These are phyloP conservation scores for Secale cereale DNA, from an alignment of 176 grass and related monocot genomes.

Conservation along the genomic window DNA sequence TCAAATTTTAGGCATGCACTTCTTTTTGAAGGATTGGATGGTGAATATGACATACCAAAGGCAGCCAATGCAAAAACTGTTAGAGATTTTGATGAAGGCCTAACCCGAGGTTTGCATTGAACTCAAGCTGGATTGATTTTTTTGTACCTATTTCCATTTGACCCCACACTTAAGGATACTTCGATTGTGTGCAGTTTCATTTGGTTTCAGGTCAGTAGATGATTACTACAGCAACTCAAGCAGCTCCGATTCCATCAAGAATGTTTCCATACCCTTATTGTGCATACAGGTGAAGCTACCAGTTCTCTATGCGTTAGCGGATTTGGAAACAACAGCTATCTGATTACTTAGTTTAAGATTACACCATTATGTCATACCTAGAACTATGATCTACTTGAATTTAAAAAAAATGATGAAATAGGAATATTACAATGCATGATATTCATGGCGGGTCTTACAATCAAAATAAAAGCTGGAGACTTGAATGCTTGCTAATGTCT, in stretches of 20 bases:
- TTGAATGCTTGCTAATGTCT: background rate
- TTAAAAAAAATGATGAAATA: background rate
- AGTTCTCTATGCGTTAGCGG: background rate
- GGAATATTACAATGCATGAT: background rate
- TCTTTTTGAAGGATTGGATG: conserved; percentile 76
- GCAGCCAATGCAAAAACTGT: conserved; percentile 75
- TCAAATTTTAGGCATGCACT: conserved; percentile 67
- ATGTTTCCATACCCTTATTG: conserved; percentile 79
- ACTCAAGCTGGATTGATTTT: background rate
- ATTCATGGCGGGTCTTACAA: background rate
- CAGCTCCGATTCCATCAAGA: conserved; percentile 84
- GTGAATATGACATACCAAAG: conserved; percentile 88
- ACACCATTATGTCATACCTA: background rate
- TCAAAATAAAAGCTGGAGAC: background rate
- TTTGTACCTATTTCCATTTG: background rate
- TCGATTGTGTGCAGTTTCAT: conserved; percentile 64
- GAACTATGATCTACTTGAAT: background rate
- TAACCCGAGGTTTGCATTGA: conserved; percentile 66
- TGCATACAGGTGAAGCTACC: conserved; percentile 84
- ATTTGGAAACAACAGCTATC: conserved; percentile 12
- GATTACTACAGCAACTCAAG: conserved; percentile 96
- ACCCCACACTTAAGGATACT: conserved; percentile 7
- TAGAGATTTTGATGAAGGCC: conserved; percentile 91
- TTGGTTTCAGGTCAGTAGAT: conserved; percentile 98
- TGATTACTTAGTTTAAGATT: background rate